Evolutionary conservation across 2,329 filamentous ascomycete species (phyloP).

Genomic region (Cladosporium sp.): DNA sequence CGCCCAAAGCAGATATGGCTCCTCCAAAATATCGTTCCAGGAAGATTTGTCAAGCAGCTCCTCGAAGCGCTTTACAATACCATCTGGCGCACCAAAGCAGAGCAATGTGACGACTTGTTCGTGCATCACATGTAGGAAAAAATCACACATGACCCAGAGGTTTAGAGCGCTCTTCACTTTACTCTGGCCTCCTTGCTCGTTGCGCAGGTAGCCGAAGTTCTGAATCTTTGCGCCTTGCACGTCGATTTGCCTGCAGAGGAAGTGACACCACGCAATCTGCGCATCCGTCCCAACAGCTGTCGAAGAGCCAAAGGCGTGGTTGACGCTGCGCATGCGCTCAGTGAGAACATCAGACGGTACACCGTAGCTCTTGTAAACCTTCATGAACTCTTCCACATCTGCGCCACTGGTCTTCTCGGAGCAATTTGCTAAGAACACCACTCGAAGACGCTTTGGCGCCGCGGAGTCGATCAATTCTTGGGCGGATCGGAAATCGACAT

Average conservation of each 20-base stretch:
- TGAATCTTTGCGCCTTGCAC: background rate
- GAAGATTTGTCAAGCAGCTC: background rate
- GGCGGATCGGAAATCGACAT: background rate
- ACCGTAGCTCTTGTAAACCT: background rate
- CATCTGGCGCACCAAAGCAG: constrained; percentile 1
- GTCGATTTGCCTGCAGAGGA: background rate
- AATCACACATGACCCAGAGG: constrained; percentile 4
- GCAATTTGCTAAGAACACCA: background rate
- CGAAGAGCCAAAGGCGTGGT: constrained; percentile 6
- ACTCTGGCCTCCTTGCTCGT: background rate
- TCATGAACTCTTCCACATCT: background rate
- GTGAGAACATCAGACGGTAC: constrained; percentile 1
- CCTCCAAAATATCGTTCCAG: background rate
- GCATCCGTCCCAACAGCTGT: background rate
- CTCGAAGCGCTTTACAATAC: background rate
- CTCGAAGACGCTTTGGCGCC: background rate
- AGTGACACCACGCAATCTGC: constrained; percentile 2
- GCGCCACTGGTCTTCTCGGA: background rate
- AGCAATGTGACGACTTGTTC: background rate
- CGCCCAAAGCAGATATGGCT: constrained; percentile 1
- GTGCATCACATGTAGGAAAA: background rate
- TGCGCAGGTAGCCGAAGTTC: constrained; percentile 1
- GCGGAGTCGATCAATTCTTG: constrained; percentile 4
- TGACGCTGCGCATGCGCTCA: constrained; percentile 8
- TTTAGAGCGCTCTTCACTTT: background rate